These are phyloP conservation scores for Pleurotus ostreatus DNA, from an alignment of 768 basidiomycete species.

Conservation along the genomic window DNA sequence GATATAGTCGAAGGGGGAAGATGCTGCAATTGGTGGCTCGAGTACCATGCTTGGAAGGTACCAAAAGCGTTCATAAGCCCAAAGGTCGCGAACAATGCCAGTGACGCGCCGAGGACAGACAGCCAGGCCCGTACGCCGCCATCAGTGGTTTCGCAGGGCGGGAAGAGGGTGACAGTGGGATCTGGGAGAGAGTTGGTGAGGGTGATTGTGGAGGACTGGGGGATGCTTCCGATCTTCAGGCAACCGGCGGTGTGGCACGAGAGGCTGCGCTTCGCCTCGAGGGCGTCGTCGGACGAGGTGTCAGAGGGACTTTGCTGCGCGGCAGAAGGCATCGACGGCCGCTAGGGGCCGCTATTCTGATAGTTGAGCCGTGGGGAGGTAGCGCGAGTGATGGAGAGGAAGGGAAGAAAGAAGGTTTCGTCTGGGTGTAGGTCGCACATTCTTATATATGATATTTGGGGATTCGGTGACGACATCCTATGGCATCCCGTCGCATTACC, in stretches of 20 bases:
- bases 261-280: background rate
- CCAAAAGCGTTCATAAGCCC: slow-evolving; percentile 73
- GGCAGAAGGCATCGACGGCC: background rate
- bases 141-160: slow-evolving; percentile 13
- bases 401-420: no score
- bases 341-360: slow-evolving; percentile 8
- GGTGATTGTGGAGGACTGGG: background rate
- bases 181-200: background rate
- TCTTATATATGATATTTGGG: no score
- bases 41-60: slow-evolving; percentile 68
- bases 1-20: slow-evolving; percentile 54
- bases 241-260: background rate
- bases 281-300: background rate
- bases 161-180: background rate
- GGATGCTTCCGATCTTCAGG: background rate
- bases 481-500: no score
- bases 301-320: background rate
- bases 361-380: background rate
- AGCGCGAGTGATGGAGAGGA: no score
- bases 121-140: slow-evolving; percentile 35
- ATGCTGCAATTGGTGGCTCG: slow-evolving; percentile 49
- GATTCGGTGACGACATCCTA: no score
- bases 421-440: no score
- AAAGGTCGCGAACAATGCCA: slow-evolving; percentile 66
- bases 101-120: slow-evolving; percentile 59